phyloP scores from a whole-genome alignment of 164 flowering plant species.

The Nelumbo lutea region DNA sequence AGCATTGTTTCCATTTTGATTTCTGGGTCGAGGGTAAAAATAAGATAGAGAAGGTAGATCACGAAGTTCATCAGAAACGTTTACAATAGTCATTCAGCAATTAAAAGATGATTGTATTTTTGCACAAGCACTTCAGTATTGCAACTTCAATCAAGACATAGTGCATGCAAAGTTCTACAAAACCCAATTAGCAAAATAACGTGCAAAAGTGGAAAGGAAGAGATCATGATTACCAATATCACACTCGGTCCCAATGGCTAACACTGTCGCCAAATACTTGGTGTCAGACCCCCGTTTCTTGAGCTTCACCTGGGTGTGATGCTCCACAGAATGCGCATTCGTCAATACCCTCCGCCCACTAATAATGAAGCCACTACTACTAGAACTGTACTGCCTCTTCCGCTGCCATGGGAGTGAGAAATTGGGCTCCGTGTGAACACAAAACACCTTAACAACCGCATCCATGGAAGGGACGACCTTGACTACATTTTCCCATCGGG shows the following conservation, averaged over 20 bases:
- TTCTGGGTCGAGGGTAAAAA: no score
- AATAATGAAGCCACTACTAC: constrained; percentile 91
- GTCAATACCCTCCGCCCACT: constrained; percentile 82
- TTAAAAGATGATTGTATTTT: background rate
- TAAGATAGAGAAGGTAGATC: no score
- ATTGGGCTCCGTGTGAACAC: constrained; percentile 94
- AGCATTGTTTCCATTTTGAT: no score
- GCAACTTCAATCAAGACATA: background rate
- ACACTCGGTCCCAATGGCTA: constrained; percentile 94
- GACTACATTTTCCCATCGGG: constrained; percentile 23
- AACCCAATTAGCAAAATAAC: background rate
- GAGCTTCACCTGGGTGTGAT: constrained; percentile 92
- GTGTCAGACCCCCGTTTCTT: constrained; percentile 96
- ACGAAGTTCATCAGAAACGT: no score
- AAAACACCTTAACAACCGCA: constrained; percentile 96
- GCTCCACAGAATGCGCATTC: constrained; percentile 98
- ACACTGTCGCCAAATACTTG: constrained; percentile 86
- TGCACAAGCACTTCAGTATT: background rate
- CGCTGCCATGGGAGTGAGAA: constrained; percentile 99
- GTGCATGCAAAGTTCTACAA: background rate
- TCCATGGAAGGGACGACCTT: constrained; percentile 84
- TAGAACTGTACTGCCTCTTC: constrained; percentile 88
- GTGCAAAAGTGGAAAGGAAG: background rate
- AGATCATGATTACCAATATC: constrained; percentile 60
- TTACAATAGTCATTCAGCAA: background rate